Base-by-base conservation (phyloP, 2,329 filamentous ascomycete genomes). In the Exserohilum turcica region DNA sequence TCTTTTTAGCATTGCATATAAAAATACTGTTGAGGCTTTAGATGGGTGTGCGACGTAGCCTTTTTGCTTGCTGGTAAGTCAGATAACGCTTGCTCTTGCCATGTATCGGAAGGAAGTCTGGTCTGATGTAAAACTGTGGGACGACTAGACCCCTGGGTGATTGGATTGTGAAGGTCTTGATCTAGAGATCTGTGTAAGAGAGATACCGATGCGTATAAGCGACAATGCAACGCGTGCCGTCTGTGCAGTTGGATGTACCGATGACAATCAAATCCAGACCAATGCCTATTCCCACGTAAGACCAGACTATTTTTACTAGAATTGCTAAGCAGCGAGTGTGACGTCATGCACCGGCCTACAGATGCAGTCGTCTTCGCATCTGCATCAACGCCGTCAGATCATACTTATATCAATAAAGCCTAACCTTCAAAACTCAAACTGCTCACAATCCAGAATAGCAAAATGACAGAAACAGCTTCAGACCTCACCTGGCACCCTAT, bases 401-500 rank as follows among this genome's bases (percentile, higher is more conserved):
- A 15, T 13, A n/a, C n/a, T n/a, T n/a, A 29, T 40, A 2, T 16
- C 32, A 35, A 29, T 9, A 4, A 24, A 4, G 7, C 21, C 21
- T 7, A 24, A 7, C 9, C 9, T 10, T 29, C n/a, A 24, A 13
- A 4, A 28, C 16, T 19, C 18, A 44, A 6, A 19, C 12, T 13
- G 3, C 19, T 4, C 19, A 18, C 18, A 19, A 0, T 16, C 27
- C 10, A 15, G 16, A 35, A 37, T 27, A 6, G 2, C 19, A 33
- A 9, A 27, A 54, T 54, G 52, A 1, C 31, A 40, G 36, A 46
- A 7, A 35, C 32, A 39, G 16, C 31, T 27, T 15, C 33, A 40
- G 16, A 54, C 18, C 21, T 66, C 6, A 57, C 61, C 44, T 72
- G 66, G 69, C 63, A 71, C 35, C 37, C 60, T 2, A 67, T 72